A percentile compares a stretch with the other conserved stretches of the same genome.
Evolutionary conservation across 2,329 filamentous ascomycete species (phyloP).

Genomic region (Colletotrichum filicis): DNA sequence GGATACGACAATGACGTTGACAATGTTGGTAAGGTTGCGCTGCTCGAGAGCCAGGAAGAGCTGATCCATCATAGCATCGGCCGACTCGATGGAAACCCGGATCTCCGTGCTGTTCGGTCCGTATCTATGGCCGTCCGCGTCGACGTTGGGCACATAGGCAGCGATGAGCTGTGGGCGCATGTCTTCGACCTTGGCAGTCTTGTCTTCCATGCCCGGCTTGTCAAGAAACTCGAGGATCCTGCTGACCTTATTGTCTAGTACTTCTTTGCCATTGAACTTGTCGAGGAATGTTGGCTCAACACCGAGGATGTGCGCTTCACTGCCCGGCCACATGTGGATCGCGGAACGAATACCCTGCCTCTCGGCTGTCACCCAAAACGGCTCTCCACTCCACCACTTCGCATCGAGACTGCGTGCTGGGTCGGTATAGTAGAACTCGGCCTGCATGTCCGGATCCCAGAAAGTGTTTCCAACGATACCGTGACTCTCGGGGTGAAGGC

Average conservation of each 20-base stretch:
- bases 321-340: constrained; percentile 99
- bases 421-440: constrained; percentile 91
- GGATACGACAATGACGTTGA: constrained; percentile 96
- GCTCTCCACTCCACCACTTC: constrained; percentile 96
- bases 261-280: constrained; percentile 83
- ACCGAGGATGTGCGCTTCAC: constrained; percentile 84
- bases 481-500: constrained; percentile 91
- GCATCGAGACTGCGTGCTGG: constrained; percentile 79
- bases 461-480: constrained; percentile 95
- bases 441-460: constrained; percentile 82
- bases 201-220: constrained; percentile 76
- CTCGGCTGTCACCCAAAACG: constrained; percentile 94
- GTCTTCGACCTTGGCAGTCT: constrained; percentile 57
- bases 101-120: constrained; percentile 97
- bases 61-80: constrained; percentile 83
- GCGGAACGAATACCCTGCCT: constrained; percentile 80
- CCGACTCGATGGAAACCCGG: constrained; percentile 77
- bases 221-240: constrained; percentile 88
- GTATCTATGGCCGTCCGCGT: constrained; percentile 85
- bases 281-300: constrained; percentile 84
- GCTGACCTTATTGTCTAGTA: constrained; percentile 78
- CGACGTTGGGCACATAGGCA: constrained; percentile 94
- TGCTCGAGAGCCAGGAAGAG: constrained; percentile 81
- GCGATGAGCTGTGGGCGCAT: constrained; percentile 90
- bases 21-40: constrained; percentile 87